Percentiles rank a stretch among this genome's conserved stretches.
Evolutionary conservation across 495 filamentous ascomycete species (phyloP).

Genomic region (Penicillium desertorum): DNA sequence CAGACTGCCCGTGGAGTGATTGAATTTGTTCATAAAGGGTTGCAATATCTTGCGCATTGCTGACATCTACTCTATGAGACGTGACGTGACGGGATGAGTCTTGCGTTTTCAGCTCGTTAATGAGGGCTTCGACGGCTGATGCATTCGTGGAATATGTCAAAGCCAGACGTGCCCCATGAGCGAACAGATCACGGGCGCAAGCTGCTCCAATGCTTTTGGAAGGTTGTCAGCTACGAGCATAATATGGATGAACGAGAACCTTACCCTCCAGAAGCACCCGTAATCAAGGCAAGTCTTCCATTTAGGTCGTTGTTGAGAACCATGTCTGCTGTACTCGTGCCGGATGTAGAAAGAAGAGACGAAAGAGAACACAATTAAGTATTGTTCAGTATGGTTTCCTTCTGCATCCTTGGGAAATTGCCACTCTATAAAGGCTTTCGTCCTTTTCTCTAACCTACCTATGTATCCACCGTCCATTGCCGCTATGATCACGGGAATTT

Average conservation of each 20-base stretch:
- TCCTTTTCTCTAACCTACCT: too few species aligned
- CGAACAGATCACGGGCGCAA: conserved; percentile 54
- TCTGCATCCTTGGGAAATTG: too few species aligned
- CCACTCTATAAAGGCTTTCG: too few species aligned
- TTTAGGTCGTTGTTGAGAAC: too few species aligned
- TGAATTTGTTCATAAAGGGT: conserved; percentile 53
- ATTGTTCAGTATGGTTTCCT: too few species aligned
- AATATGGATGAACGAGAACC: conserved; percentile 4
- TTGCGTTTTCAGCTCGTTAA: conserved; percentile 35
- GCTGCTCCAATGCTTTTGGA: conserved; percentile 57
- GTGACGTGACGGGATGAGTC: conserved; percentile 54
- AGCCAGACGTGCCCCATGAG: conserved; percentile 55
- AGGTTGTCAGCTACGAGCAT: neutral
- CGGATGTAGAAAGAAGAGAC: too few species aligned
- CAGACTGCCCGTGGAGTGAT: conserved; percentile 44
- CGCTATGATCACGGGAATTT: too few species aligned
- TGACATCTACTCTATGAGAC: conserved; percentile 40
- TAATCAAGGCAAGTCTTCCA: conserved; percentile 55
- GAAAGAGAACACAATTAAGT: too few species aligned
- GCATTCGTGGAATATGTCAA: conserved; percentile 58
- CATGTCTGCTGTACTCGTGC: too few species aligned
- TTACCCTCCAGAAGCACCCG: conserved; percentile 65
- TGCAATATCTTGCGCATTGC: conserved; percentile 49
- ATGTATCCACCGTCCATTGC: too few species aligned
- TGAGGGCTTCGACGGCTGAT: too few species aligned